phyloP scores from a whole-genome alignment of 2,329 filamentous ascomycete species.

The Penicillium thymicola region DNA sequence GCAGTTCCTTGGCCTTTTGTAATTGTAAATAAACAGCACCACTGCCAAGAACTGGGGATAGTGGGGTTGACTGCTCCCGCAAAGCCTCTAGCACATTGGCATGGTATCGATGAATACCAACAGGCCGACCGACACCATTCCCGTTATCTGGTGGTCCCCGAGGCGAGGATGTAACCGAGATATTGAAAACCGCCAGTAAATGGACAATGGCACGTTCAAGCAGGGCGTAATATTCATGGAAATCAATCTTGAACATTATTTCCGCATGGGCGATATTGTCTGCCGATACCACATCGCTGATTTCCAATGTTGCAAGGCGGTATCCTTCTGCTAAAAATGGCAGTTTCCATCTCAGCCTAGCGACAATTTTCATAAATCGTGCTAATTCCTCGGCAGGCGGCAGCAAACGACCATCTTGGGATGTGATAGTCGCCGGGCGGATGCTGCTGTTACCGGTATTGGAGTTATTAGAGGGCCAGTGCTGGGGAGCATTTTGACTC shows the following conservation, averaged over 20 bases:
- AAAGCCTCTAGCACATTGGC: conserved; percentile 66
- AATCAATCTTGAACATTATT: conserved; percentile 74
- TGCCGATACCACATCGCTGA: conserved; percentile 17
- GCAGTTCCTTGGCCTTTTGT: conserved; percentile 63
- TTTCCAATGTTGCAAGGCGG: conserved; percentile 45
- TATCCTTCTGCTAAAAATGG: conserved; percentile 59
- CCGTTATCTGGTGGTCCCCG: conserved; percentile 6
- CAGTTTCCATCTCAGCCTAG: conserved; percentile 62
- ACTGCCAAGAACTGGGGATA: conserved; percentile 55
- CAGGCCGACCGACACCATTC: conserved; percentile 25
- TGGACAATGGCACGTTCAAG: conserved; percentile 69
- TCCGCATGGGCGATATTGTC: conserved; percentile 46
- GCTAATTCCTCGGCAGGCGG: conserved; percentile 47
- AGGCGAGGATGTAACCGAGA: conserved; percentile 46
- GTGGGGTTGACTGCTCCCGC: conserved; percentile 55
- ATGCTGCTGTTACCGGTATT: conserved; percentile 2
- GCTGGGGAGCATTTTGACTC: neutral
- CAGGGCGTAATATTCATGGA: conserved; percentile 72
- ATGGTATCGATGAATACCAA: conserved; percentile 58
- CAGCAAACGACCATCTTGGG: conserved; percentile 6
- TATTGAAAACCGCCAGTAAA: conserved; percentile 61
- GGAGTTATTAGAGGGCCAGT: conserved; percentile 3
- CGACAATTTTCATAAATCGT: conserved; percentile 60
- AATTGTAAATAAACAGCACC: conserved; percentile 59
- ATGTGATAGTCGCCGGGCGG: neutral